These are phyloP conservation scores for Leccinum sublutescens DNA, from an alignment of 768 basidiomycete species.

Conservation along the genomic window DNA sequence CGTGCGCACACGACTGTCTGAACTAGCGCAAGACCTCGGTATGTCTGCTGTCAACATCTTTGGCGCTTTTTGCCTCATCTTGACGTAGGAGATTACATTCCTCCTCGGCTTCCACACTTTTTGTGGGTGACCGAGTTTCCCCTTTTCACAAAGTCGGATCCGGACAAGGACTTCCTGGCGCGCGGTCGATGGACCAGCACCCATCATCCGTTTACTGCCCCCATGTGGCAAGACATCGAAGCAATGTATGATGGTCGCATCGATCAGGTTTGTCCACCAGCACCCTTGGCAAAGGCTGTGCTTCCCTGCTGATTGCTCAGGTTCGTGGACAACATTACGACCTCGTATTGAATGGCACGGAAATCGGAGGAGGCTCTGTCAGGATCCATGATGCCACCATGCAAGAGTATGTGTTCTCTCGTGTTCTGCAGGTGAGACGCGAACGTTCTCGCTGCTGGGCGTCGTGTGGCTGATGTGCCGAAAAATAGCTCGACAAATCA, in stretches of 20 bases:
- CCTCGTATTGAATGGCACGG: constrained; percentile 89
- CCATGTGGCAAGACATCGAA: constrained; percentile 86
- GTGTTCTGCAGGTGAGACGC: constrained; percentile 69
- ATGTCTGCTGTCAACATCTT: constrained; percentile 19
- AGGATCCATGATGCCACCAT: constrained; percentile 85
- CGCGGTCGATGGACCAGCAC: constrained; percentile 89
- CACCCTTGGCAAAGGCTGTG: background rate
- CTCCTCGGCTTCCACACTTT: constrained; percentile 69
- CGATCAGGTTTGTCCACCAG: constrained; percentile 43
- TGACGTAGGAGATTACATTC: constrained; percentile 51
- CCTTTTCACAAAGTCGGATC: constrained; percentile 81
- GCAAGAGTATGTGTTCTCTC: constrained; percentile 78
- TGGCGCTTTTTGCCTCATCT: constrained; percentile 6
- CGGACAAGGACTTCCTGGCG: constrained; percentile 84
- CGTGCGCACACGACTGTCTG: constrained; percentile 62
- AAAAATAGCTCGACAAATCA: constrained; percentile 61
- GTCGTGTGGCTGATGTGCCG: constrained; percentile 12
- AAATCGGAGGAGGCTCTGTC: constrained; percentile 93
- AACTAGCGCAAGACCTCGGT: constrained; percentile 67
- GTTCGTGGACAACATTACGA: constrained; percentile 96
- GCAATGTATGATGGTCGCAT: constrained; percentile 70
- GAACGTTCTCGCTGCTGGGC: constrained; percentile 4
- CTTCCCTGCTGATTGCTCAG: constrained; percentile 35
- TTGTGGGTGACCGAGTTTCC: constrained; percentile 97
- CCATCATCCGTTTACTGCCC: constrained; percentile 96